Conservation (phyloP, 2,329 filamentous ascomycete species). For the Furcasterigmium furcatum region DNA sequence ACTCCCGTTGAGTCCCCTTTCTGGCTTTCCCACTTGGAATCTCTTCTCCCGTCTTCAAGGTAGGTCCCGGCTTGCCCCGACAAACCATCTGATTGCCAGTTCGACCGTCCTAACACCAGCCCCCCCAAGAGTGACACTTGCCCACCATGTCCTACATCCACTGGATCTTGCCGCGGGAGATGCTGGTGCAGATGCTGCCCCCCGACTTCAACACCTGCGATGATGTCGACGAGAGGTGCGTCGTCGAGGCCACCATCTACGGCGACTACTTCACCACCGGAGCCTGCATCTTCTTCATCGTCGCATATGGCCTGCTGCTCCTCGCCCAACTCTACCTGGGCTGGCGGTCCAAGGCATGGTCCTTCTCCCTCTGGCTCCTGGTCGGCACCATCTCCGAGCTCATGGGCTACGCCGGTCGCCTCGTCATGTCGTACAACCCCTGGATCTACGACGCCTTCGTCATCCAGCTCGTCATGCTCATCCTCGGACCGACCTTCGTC, state of each 20-base stretch:
- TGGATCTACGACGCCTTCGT: constrained; percentile 35
- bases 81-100: no score
- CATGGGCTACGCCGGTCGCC: background rate
- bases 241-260: constrained; percentile 42
- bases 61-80: no score
- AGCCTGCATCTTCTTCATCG: constrained; percentile 86
- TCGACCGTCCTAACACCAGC: no score
- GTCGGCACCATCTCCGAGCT: constrained; percentile 1
- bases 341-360: constrained; percentile 1
- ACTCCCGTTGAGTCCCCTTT: no score
- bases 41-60: no score
- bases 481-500: constrained; percentile 38
- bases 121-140: no score
- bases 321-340: background rate
- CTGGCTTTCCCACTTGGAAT: no score
- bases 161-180: no score
- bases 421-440: constrained; percentile 23
- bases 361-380: constrained; percentile 1
- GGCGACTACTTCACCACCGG: constrained; percentile 66
- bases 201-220: background rate
- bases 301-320: constrained; percentile 66
- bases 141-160: no score
- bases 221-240: background rate
- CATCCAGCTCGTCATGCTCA: constrained; percentile 35
- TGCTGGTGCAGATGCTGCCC: no score